Base-by-base conservation (phyloP, 768 basidiomycete genomes). In the Trametopsis cervina region DNA sequence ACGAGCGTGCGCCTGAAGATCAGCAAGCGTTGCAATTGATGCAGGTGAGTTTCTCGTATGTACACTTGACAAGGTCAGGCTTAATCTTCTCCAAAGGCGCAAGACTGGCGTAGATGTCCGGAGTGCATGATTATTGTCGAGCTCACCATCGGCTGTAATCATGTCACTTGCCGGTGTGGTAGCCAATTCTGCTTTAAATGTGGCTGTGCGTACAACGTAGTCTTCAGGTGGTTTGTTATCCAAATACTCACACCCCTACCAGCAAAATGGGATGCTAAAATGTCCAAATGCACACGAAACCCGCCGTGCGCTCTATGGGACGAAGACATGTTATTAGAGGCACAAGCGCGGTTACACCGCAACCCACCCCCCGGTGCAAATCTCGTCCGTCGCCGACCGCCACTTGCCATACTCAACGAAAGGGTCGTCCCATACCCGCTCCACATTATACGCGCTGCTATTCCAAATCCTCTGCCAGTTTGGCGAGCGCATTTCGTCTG, bases 161-260 rank as follows among this genome's bases (percentile, higher is more conserved):
- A 70, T 45, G 66, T 69, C 51, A 66, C 62, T 2, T 70, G 68
- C 53, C 43, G 61, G 23, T 69, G 68, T 50, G 63, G 63, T 9
- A 61, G 62, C 1, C 62, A 70, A 46, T 70, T 70, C 46, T 69
- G 69, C 51, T 68, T 67, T 56, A 65, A 63, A 53, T 69, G 68
- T 44, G 68, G 66, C n/a, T 60, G 69, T 69, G 33, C 44, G 66
- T 57, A 1, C 25, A n/a, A 5, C 9, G 18, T 47, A 36, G n/a
- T n/a, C n/a, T n/a, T 15, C 21, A 25, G 21, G 55, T 29, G 40
- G 24, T 18, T 46, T n/a, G n/a, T n/a, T n/a, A n/a, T n/a, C n/a
- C n/a, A n/a, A n/a, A n/a, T n/a, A n/a, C n/a, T n/a, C n/a, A n/a
- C n/a, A n/a, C n/a, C n/a, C n/a, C n/a, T n/a, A n/a, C n/a, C 38